A percentile compares a stretch with the other conserved stretches of the same genome.
These are phyloP conservation scores for Trametopsis cervina DNA, from an alignment of 768 basidiomycete species.

Conservation along the genomic window DNA sequence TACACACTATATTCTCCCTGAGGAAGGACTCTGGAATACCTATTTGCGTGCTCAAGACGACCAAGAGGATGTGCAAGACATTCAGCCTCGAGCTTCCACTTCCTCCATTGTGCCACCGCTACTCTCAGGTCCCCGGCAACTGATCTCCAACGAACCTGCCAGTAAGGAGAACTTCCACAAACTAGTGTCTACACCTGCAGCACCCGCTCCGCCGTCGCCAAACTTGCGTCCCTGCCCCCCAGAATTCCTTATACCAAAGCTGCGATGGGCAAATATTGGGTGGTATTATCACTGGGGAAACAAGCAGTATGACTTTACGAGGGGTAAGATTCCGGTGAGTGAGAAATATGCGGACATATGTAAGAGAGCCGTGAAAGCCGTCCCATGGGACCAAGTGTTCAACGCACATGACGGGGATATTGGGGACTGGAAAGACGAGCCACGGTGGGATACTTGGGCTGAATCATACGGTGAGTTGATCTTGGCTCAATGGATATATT, in stretches of 20 bases:
- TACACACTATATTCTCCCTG: conserved; percentile 74
- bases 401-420: conserved; percentile 19
- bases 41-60: conserved; percentile 34
- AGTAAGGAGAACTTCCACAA: conserved; percentile 45
- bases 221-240: conserved; percentile 43
- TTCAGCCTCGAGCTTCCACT: conserved; percentile 41
- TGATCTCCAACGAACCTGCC: conserved; percentile 70
- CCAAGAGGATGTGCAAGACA: conserved; percentile 20
- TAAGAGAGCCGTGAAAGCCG: conserved; percentile 45
- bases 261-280: conserved; percentile 96
- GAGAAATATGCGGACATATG: conserved; percentile 51
- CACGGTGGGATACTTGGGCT: conserved; percentile 70
- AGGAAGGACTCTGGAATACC: conserved; percentile 71
- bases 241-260: conserved; percentile 58
- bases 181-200: conserved; percentile 52
- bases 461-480: conserved; percentile 67
- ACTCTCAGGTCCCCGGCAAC: conserved; percentile 48
- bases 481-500: too few relatives aligned
- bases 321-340: conserved; percentile 58
- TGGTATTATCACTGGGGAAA: conserved; percentile 97
- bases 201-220: conserved; percentile 56
- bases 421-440: conserved; percentile 44
- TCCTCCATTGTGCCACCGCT: conserved; percentile 6
- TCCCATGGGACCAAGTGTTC: conserved; percentile 72
- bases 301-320: conserved; percentile 89